Conservation (phyloP, 306 rosid genomes). For the Gynostemma pentaphyllum region DNA sequence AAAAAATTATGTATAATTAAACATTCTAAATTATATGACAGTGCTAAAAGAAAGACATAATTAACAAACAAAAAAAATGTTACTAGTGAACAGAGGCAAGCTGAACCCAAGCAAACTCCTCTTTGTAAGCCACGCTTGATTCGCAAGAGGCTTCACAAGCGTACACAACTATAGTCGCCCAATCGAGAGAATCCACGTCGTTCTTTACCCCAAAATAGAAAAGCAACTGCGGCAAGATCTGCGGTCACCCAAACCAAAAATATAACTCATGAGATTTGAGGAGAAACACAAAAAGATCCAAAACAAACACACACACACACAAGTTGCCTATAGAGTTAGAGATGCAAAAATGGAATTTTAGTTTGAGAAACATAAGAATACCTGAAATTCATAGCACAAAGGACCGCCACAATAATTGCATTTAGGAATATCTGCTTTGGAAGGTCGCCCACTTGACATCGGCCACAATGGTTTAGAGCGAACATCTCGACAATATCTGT, state of each 20-base stretch:
- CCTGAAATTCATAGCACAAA: conserved; percentile 45
- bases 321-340: neutral
- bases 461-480: conserved; percentile 62
- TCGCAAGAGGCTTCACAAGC: conserved; percentile 64
- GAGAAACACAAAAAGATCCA: no score
- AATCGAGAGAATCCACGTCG: conserved; percentile 48
- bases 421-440: conserved; percentile 35
- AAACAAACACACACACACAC: neutral
- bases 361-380: neutral
- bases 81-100: conserved; percentile 16
- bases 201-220: conserved; percentile 48
- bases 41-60: neutral
- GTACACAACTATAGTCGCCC: conserved; percentile 56
- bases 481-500: conserved; percentile 53
- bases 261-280: neutral
- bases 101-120: conserved; percentile 67
- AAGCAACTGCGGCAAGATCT: conserved; percentile 68
- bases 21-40: neutral
- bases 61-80: neutral
- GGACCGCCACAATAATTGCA: conserved; percentile 33
- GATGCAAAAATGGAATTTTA: neutral
- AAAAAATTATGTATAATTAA: no score
- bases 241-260: neutral
- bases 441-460: conserved; percentile 56
- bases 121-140: conserved; percentile 31